These are phyloP conservation scores for Ganoderma sinense DNA, from an alignment of 1,284 basidiomycete species.

Conservation along the genomic window DNA sequence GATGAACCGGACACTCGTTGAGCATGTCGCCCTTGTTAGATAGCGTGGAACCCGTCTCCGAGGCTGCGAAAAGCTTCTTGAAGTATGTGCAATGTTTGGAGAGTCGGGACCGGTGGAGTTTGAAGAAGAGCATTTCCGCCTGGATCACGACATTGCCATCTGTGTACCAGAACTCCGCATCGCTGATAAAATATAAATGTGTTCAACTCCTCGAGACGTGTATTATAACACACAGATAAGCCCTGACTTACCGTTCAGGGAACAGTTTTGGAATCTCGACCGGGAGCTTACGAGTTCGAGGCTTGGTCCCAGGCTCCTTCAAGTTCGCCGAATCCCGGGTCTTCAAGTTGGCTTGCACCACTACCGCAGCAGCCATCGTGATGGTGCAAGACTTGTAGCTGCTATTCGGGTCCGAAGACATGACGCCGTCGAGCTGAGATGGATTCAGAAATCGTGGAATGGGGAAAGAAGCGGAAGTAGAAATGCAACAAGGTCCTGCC, in stretches of 20 bases:
- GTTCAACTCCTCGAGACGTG: not conserved
- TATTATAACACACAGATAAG: no score
- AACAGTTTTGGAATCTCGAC: not conserved
- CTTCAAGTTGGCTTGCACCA: no score
- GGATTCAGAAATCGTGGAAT: not conserved
- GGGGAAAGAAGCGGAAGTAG: no score
- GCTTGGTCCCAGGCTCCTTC: no score
- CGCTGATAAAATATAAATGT: not conserved
- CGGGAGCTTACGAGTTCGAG: no score
- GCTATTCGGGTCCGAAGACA: no score
- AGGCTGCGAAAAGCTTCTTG: not conserved
- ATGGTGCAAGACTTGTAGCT: no score
- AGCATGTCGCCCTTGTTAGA: not conserved
- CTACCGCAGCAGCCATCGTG: no score
- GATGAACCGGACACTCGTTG: not conserved
- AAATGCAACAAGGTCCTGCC: no score
- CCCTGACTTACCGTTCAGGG: not conserved
- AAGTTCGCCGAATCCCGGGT: no score
- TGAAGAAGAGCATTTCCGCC: not conserved
- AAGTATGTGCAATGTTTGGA: not conserved
- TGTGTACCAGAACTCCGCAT: not conserved
- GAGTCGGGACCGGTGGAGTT: not conserved
- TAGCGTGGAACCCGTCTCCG: not conserved
- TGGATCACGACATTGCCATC: not conserved
- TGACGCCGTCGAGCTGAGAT: no score